These are phyloP conservation scores for Yamadazyma kanchanaburiensis DNA, from an alignment of 1,139 yeast species.

Conservation along the genomic window DNA sequence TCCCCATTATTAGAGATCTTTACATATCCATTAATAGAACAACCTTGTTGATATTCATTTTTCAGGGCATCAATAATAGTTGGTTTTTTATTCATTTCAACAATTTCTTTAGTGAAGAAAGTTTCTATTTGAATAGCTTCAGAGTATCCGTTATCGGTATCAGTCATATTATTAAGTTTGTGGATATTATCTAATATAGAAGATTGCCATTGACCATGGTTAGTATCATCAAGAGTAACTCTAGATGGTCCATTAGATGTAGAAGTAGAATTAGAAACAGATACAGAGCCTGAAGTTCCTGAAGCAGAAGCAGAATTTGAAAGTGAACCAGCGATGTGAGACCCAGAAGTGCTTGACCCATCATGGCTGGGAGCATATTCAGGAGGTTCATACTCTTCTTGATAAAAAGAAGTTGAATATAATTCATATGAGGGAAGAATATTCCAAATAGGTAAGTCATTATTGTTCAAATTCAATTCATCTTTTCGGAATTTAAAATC, in stretches of 20 bases:
- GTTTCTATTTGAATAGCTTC: conserved; percentile 25
- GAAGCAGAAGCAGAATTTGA: background rate
- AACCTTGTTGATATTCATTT: conserved; percentile 41
- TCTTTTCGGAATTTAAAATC: background rate
- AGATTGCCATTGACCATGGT: conserved; percentile 29
- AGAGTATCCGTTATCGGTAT: conserved; percentile 24
- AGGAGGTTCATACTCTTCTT: conserved; percentile 12
- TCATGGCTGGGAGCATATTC: conserved; percentile 14
- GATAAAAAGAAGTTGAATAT: conserved; percentile 10
- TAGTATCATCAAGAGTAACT: conserved; percentile 26
- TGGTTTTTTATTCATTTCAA: conserved; percentile 25
- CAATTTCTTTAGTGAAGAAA: conserved; percentile 35
- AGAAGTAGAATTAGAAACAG: background rate
- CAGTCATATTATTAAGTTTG: conserved; percentile 26
- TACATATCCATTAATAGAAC: conserved; percentile 36
- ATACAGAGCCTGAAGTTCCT: background rate
- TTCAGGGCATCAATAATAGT: conserved; percentile 30
- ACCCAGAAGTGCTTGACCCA: background rate
- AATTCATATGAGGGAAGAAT: conserved; percentile 29
- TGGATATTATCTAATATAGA: conserved; percentile 39
- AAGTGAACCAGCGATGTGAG: background rate
- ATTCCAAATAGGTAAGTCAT: conserved; percentile 20
- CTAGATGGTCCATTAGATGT: background rate
- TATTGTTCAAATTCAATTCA: background rate
- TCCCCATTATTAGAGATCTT: conserved; percentile 24